Percentiles rank a stretch among this genome's conserved stretches.
Conservation (phyloP, 306 rosid species). For the Begonia masoniana region DNA sequence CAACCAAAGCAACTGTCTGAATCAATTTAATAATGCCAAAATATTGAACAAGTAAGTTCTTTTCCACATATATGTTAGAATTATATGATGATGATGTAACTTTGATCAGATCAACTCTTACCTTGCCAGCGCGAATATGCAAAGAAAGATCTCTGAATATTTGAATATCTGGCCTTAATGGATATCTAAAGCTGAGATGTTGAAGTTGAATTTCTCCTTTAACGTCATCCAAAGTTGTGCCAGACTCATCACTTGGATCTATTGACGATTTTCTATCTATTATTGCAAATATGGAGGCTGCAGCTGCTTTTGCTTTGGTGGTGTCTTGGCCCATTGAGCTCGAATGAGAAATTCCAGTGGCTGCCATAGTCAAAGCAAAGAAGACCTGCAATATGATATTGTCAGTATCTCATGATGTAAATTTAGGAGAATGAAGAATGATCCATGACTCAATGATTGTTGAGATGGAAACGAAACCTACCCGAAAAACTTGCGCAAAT, state of each 20-base stretch:
- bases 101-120: conserved; percentile 5
- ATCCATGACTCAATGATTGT: no score
- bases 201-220: conserved; percentile 53
- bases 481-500: conserved; percentile 55
- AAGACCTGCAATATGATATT: conserved; percentile 32
- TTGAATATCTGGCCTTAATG: conserved; percentile 64
- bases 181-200: conserved; percentile 62
- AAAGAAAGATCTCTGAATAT: conserved; percentile 61
- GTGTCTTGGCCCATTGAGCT: conserved; percentile 52
- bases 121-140: conserved; percentile 69
- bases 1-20: conserved; percentile 75
- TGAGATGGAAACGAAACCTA: conserved; percentile 4
- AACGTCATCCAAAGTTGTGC: conserved; percentile 33
- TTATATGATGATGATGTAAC: not conserved
- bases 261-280: conserved; percentile 46
- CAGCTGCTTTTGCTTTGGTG: conserved; percentile 41
- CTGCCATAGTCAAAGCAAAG: conserved; percentile 79
- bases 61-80: not conserved
- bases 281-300: conserved; percentile 50
- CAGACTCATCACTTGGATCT: conserved; percentile 56
- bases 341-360: conserved; percentile 47
- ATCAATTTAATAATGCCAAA: conserved; percentile 1
- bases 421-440: no score
- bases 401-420: no score
- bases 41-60: not conserved